phyloP scores from a whole-genome alignment of 2,329 filamentous ascomycete genomes.

The Hyphodiscus sp. region DNA sequence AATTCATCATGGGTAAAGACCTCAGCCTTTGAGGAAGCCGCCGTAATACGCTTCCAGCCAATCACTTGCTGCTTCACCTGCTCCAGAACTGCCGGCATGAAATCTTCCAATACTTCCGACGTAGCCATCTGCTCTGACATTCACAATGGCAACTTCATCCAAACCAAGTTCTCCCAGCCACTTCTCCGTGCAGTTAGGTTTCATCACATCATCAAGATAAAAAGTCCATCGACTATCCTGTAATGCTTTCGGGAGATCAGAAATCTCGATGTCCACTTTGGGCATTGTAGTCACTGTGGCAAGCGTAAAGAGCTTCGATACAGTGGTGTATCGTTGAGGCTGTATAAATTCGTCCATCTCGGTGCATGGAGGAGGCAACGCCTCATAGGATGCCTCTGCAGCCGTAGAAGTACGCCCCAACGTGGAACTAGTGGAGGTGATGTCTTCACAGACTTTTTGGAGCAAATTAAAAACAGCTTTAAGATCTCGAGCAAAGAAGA shows the following conservation, averaged over 20 bases:
- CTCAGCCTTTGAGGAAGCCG: slow-evolving; percentile 33
- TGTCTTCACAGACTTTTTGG: slow-evolving; percentile 47
- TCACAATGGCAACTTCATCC: slow-evolving; percentile 55
- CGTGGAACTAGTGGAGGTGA: slow-evolving; percentile 46
- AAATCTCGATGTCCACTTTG: slow-evolving; percentile 58
- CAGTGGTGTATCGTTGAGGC: slow-evolving; percentile 61
- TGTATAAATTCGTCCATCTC: slow-evolving; percentile 60
- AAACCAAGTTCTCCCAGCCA: slow-evolving; percentile 53
- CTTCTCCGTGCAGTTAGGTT: slow-evolving; percentile 58
- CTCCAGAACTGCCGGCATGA: slow-evolving; percentile 19
- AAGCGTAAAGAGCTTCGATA: slow-evolving; percentile 65
- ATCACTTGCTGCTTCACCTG: slow-evolving; percentile 30
- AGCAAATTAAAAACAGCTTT: slow-evolving; percentile 51
- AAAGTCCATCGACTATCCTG: slow-evolving; percentile 65
- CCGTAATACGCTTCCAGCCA: slow-evolving; percentile 48
- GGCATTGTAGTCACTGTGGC: slow-evolving; percentile 59
- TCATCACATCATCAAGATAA: slow-evolving; percentile 62
- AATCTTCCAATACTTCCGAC: slow-evolving; percentile 54
- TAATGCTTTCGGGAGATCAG: slow-evolving; percentile 54
- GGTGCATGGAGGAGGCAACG: slow-evolving; percentile 49
- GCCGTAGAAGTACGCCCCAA: slow-evolving; percentile 53
- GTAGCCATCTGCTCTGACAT: slow-evolving; percentile 69
- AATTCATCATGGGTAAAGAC: not conserved
- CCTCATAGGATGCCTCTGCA: slow-evolving; percentile 55
- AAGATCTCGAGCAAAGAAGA: slow-evolving; percentile 62